These are phyloP conservation scores for Lotmaria passim DNA, from an alignment of 208 protist genomes.

Conservation along the genomic window DNA sequence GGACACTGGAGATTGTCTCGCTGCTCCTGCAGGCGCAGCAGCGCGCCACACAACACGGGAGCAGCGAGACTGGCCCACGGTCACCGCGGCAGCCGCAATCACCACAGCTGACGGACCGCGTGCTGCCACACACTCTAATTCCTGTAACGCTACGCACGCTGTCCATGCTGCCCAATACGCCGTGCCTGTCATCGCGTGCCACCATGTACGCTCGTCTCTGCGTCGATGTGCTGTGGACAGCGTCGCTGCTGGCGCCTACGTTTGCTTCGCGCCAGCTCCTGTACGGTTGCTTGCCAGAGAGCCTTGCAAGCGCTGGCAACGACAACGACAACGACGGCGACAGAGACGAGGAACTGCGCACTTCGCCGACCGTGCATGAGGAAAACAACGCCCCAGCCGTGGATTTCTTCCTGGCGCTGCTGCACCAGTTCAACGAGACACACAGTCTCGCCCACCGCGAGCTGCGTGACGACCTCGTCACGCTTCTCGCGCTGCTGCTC, in stretches of 20 bases:
- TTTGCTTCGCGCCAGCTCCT: slow-evolving; percentile 42
- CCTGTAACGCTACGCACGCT: slow-evolving; percentile 35
- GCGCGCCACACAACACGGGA: background rate
- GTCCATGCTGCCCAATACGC: slow-evolving; percentile 36
- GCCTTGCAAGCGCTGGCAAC: background rate
- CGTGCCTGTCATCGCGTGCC: slow-evolving; percentile 38
- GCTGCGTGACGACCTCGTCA: slow-evolving; percentile 68
- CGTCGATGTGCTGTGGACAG: slow-evolving; percentile 66
- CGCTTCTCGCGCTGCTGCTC: slow-evolving; percentile 54
- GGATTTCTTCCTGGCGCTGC: slow-evolving; percentile 60
- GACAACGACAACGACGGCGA: background rate
- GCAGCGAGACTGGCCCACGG: too few species aligned
- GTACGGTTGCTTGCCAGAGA: slow-evolving; percentile 30
- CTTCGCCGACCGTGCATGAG: background rate
- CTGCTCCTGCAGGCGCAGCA: slow-evolving; percentile 32
- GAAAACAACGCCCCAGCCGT: slow-evolving; percentile 37
- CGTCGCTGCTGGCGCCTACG: slow-evolving; percentile 43
- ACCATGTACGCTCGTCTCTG: slow-evolving; percentile 47
- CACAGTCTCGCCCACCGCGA: slow-evolving; percentile 64
- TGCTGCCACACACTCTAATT: slow-evolving; percentile 20
- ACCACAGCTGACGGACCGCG: background rate
- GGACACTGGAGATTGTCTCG: slow-evolving; percentile 29
- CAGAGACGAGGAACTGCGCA: too few species aligned
- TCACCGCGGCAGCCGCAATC: background rate
- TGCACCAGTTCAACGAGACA: slow-evolving; percentile 59